phyloP scores from a whole-genome alignment of 257 asterid species.

The Ilex aquifolium region DNA sequence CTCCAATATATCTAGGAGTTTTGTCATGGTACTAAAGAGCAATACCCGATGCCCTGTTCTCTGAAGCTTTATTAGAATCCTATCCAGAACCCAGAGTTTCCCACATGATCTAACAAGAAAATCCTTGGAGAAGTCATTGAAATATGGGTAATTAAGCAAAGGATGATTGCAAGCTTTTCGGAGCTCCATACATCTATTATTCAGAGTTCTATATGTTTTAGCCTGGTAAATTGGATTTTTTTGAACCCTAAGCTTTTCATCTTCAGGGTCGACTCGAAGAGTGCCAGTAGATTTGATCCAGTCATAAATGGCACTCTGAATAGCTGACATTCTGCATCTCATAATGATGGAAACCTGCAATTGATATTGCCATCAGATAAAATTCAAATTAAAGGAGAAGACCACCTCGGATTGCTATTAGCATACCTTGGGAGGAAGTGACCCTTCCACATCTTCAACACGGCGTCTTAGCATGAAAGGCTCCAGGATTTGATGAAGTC shows the following conservation, averaged over 20 bases:
- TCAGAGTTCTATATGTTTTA: slow-evolving; percentile 61
- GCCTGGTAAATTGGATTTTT: slow-evolving; percentile 80
- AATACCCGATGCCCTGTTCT: slow-evolving; percentile 93
- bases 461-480: slow-evolving; percentile 99
- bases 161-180: slow-evolving; percentile 98
- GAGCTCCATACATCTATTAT: slow-evolving; percentile 97
- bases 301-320: slow-evolving; percentile 90
- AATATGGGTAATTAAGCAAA: slow-evolving; percentile 88
- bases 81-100: slow-evolving; percentile 88
- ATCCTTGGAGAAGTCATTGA: slow-evolving; percentile 80
- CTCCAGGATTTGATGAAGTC: slow-evolving; percentile 98
- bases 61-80: slow-evolving; percentile 86
- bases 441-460: slow-evolving; percentile 99
- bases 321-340: slow-evolving; percentile 95
- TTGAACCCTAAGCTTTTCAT: slow-evolving; percentile 68
- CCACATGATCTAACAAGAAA: slow-evolving; percentile 97
- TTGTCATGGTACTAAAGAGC: slow-evolving; percentile 97
- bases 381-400: slow-evolving; percentile 7
- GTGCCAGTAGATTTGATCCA: slow-evolving; percentile 98
- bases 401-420: slow-evolving; percentile 13
- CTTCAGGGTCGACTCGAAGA: slow-evolving; percentile 96
- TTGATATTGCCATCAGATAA: slow-evolving; percentile 28
- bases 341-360: slow-evolving; percentile 90
- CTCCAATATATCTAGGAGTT: slow-evolving; percentile 93
- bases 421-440: slow-evolving; percentile 97